These are phyloP conservation scores for Pholiota microspora DNA, from an alignment of 768 basidiomycete species.

Conservation along the genomic window DNA sequence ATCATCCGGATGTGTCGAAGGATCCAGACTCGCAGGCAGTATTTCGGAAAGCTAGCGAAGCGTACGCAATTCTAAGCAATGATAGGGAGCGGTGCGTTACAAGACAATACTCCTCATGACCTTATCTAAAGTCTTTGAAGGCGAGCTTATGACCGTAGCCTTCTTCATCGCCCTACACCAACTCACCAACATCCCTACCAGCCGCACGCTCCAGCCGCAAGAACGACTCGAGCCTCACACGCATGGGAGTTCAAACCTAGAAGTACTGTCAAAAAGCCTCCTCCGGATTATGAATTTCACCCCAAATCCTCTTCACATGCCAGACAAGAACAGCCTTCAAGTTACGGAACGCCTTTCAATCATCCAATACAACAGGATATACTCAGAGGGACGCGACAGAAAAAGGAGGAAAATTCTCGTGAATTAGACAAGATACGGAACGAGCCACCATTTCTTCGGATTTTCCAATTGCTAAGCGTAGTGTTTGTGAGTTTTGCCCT, in stretches of 20 bases:
- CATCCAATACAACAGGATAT: conserved; percentile 18
- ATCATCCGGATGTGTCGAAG: conserved; percentile 48
- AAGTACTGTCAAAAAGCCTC: conserved; percentile 16
- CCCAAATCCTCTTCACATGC: conserved; percentile 15
- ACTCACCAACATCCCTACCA: conserved; percentile 17
- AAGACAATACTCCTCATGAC: background rate
- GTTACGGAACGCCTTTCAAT: conserved; percentile 10
- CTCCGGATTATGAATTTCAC: conserved; percentile 22
- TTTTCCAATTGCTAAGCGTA: conserved; percentile 21
- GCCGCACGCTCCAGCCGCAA: conserved; percentile 24
- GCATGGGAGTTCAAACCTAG: conserved; percentile 37
- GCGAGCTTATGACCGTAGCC: conserved; percentile 43
- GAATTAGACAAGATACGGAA: conserved; percentile 25
- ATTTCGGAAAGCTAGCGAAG: conserved; percentile 40
- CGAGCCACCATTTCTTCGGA: conserved; percentile 20
- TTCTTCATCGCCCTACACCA: conserved; percentile 27
- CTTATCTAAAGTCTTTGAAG: conserved; percentile 18
- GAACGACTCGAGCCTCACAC: conserved; percentile 32
- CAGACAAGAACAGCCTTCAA: conserved; percentile 1
- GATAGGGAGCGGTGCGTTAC: conserved; percentile 39
- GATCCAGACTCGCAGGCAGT: conserved; percentile 36
- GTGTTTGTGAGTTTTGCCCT: conserved; percentile 19
- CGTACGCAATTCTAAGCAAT: conserved; percentile 42
- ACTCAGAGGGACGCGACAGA: conserved; percentile 21
- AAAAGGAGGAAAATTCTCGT: conserved; percentile 22